These are phyloP conservation scores for Tetrapisispora fleetii DNA, from an alignment of 805 yeast species.

Conservation along the genomic window DNA sequence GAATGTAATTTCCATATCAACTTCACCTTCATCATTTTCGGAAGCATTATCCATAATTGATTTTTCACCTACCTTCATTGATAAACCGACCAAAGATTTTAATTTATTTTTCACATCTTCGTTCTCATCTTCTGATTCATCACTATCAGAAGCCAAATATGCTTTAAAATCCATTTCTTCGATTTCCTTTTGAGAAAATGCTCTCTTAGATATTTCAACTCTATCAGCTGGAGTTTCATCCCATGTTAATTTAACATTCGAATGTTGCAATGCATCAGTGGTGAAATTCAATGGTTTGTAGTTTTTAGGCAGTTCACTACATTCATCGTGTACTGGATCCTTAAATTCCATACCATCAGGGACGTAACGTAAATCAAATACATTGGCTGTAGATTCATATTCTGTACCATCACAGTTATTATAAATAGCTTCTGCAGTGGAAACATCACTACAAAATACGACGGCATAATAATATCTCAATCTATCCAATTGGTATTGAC, in stretches of 20 bases:
- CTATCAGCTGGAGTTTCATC: conserved; percentile 96
- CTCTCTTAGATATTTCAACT: conserved; percentile 59
- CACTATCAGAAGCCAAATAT: conserved; percentile 75
- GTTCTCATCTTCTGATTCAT: conserved; percentile 39
- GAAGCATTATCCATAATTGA: conserved; percentile 33
- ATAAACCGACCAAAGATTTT: conserved; percentile 43
- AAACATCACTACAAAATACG: conserved; percentile 65
- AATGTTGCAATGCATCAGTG: conserved; percentile 92
- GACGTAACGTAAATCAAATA: conserved; percentile 83
- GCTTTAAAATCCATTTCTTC: conserved; percentile 90
- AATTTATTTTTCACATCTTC: conserved; percentile 45
- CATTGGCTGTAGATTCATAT: conserved; percentile 89
- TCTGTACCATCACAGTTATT: conserved; percentile 90
- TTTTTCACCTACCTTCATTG: conserved; percentile 29
- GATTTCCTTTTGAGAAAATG: conserved; percentile 79
- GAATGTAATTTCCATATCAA: conserved; percentile 92
- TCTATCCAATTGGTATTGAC: conserved; percentile 88
- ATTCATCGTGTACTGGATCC: conserved; percentile 62
- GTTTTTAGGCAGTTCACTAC: conserved; percentile 60
- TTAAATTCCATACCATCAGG: conserved; percentile 91
- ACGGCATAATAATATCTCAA: conserved; percentile 90
- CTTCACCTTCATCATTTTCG: conserved; percentile 48
- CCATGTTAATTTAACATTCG: conserved; percentile 95
- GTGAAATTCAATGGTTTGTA: conserved; percentile 76
- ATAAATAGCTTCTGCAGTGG: conserved; percentile 67